Conservation (phyloP, 306 rosid species). For the Sphenostylis stenocarpa region DNA sequence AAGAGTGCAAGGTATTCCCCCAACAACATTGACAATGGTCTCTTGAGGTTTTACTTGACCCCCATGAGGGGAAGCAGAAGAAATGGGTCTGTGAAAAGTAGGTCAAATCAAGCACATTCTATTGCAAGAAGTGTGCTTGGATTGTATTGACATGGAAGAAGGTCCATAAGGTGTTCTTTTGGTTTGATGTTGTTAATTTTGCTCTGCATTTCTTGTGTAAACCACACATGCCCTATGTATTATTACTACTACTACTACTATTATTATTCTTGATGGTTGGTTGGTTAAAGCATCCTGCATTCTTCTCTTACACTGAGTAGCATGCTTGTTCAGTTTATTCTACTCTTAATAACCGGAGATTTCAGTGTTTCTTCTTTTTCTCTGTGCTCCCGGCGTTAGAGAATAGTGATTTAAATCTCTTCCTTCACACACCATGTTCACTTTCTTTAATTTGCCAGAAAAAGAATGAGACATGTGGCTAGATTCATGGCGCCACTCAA, state of each 20-base stretch:
- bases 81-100: conserved; percentile 55
- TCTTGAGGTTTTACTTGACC: conserved; percentile 68
- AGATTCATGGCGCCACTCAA: conserved; percentile 13
- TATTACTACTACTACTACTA: conserved; percentile 5
- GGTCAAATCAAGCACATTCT: conserved; percentile 78
- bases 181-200: conserved; percentile 54
- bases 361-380: conserved; percentile 39
- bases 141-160: conserved; percentile 57
- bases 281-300: conserved; percentile 45
- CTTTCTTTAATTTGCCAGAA: conserved; percentile 24
- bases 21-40: conserved; percentile 64
- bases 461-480: conserved; percentile 23
- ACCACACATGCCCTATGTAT: conserved; percentile 62
- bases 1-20: conserved; percentile 82
- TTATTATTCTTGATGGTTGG: conserved; percentile 48
- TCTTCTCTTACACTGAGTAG: conserved; percentile 31
- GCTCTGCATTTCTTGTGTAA: conserved; percentile 63
- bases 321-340: conserved; percentile 42
- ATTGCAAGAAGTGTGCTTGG: conserved; percentile 88
- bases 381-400: neutral
- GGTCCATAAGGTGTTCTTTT: conserved; percentile 46
- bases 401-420: conserved; percentile 6
- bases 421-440: neutral
- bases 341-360: conserved; percentile 41
- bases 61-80: conserved; percentile 78